Base-by-base conservation (phyloP, 768 basidiomycete genomes). In the Tulasnella sp. region DNA sequence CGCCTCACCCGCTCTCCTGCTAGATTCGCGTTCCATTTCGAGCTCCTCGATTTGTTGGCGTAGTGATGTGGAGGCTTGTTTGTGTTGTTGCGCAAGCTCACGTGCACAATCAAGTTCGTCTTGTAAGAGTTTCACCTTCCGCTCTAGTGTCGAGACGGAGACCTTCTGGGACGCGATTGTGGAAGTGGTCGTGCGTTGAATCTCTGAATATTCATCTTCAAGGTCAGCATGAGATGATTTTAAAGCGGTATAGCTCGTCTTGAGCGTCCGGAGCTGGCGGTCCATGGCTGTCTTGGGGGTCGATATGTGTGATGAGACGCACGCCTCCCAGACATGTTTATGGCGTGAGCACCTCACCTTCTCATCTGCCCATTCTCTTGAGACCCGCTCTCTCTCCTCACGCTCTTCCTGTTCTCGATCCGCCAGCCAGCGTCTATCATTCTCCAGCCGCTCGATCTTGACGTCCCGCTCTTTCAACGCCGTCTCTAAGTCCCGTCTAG, bases 351-450 rank as follows among this genome's bases (percentile, higher is more conserved):
- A 44, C 68, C 75, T 43, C 51, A 86, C 87, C 76, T 82, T 85
- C 62, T 83, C 81, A 60, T 78, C 75, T 3, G 76, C 75, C 53
- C 72, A 70, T 38, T 75, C 76, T 2, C 66, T 68, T 15, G 77
- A 73, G 56, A 85, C 80, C 9, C 68, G 68, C 59, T 86, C 82
- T 68, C 80, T 84, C 68, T 83, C 84, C 60, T 82, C 80, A 22
- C 79, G 72, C 61, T 87, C 85, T 38, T 82, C 79, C 50, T 76
- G 73, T 67, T 88, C 87, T 2, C 82, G 70, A 62, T 87, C 84
- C 0, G 82, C 73, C 51, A 87, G 75, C 73, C 76, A 87, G 17
- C 84, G 72, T 38, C 86, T 72, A 66, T 90, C 87, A 17, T 78
- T 72, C 65, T 88, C 84, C 9, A 91, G 73, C 45, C 80, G 72